Evolutionary conservation across 176 grass and related monocot species (phyloP), one percentile per base, ranked within the genome.

Genomic region (Secale cereale): DNA sequence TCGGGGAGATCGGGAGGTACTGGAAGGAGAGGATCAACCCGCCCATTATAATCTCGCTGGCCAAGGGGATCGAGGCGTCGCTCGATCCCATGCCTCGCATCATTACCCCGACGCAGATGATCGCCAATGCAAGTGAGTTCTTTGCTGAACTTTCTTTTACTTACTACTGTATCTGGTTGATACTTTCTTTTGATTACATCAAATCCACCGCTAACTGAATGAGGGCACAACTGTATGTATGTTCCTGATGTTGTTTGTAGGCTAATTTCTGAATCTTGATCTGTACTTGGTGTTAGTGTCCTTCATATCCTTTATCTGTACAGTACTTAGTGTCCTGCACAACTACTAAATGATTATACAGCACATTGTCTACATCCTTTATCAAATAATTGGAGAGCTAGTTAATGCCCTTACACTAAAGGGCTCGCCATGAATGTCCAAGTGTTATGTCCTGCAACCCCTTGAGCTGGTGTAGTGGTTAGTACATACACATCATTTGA

Each of bases 21-120:
- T 98, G 95, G 93, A 95, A 91, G 85, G 93, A 98, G 87, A 89
- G 95, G 71, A 86, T 93, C 50, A 87, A 20, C 6, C 78, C 74
- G 22, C 96, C 96, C 1, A 65, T 95, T 1, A 90, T 98, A 2
- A 94, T 98, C 82, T 95, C 93, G 1, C 86, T 98, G 64, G 96
- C 96, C 3, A 98, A 98, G 89, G 96, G 96, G 76, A 94, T 98
- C n/a, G 96, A 98, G 70, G 96, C 96, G 65, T 77, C 85, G 16
- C 74, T 98, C 28, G 86, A 98, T 74, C 93, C 91, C 5, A 76
- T 98, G 74, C 96, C 96, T 1, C 88, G 89, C 30, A 98, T 95
- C 62, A 92, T 98, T 41, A 98, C 96, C 31, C 96, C 96, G 15
- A 98, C 96, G 3, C 89, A 95, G 81, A 98, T 98, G 96, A 98